Evolutionary conservation across 176 grass and related monocot species (phyloP).

Genomic region (Leersia perrieri): DNA sequence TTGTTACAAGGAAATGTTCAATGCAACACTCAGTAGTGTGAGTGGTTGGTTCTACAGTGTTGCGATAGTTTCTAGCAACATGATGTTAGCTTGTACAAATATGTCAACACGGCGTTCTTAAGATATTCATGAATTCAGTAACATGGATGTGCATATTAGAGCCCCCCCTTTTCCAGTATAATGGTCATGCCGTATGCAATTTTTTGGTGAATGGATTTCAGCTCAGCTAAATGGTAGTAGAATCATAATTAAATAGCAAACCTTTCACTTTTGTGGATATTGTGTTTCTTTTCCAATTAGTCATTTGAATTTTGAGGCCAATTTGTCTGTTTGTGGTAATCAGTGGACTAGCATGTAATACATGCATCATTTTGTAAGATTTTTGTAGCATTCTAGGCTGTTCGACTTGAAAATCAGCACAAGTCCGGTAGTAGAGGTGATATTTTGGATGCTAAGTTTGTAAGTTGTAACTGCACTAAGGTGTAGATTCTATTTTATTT

Average conservation of each 20-base stretch:
- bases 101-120: background rate
- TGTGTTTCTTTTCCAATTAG: background rate
- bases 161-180: background rate
- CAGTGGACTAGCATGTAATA: background rate
- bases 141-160: background rate
- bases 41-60: background rate
- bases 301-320: background rate
- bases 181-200: background rate
- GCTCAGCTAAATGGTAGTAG: background rate
- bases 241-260: background rate
- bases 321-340: background rate
- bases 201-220: background rate
- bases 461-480: background rate
- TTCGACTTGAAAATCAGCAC: background rate
- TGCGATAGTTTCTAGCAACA: background rate
- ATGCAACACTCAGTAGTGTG: background rate
- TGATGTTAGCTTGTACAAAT: background rate
- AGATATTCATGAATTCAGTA: background rate
- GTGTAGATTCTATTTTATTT: background rate
- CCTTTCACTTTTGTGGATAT: background rate
- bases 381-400: background rate
- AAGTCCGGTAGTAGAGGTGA: background rate
- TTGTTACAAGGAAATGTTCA: background rate
- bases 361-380: background rate
- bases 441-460: background rate